Percentiles rank a stretch among this genome's conserved stretches.
Conservation (phyloP, 2,329 filamentous ascomycete genomes). For the Pseudogymnoascus sp. region DNA sequence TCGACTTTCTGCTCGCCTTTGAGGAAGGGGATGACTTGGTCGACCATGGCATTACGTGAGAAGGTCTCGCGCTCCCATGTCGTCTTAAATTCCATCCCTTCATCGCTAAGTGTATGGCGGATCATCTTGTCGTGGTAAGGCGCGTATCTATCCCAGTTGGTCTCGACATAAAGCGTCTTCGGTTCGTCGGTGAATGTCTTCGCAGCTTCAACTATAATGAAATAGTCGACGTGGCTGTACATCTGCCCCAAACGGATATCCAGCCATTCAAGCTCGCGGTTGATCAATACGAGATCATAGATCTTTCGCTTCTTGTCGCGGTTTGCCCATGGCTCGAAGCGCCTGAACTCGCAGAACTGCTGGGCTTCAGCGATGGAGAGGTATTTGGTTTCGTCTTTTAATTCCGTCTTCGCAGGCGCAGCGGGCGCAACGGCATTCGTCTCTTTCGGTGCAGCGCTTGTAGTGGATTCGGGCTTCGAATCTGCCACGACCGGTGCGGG, state of each 20-base stretch:
- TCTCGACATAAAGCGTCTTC: slow-evolving; percentile 46
- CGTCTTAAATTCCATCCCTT: slow-evolving; percentile 31
- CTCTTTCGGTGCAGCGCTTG: not conserved
- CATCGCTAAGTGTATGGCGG: slow-evolving; percentile 44
- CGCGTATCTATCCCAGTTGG: slow-evolving; percentile 44
- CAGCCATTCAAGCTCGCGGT: slow-evolving; percentile 56
- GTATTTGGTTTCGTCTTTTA: slow-evolving; percentile 6
- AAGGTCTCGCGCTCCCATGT: slow-evolving; percentile 46
- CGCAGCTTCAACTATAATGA: slow-evolving; percentile 52
- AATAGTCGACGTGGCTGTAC: slow-evolving; percentile 53
- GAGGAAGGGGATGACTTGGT: slow-evolving; percentile 40
- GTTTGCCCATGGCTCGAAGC: slow-evolving; percentile 26
- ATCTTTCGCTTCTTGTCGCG: slow-evolving; percentile 38
- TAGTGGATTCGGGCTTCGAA: not conserved
- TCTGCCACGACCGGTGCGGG: not conserved
- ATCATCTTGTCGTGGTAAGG: slow-evolving; percentile 53
- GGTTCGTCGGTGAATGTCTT: slow-evolving; percentile 49
- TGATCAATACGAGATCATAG: slow-evolving; percentile 56
- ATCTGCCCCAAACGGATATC: slow-evolving; percentile 55
- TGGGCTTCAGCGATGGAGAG: not conserved
- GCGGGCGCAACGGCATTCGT: not conserved
- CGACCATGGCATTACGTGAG: slow-evolving; percentile 49
- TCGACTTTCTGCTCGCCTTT: slow-evolving; percentile 26
- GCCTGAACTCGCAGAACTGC: slow-evolving; percentile 31
- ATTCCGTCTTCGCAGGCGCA: slow-evolving; percentile 2